Base-by-base conservation (phyloP, 305 asterid species). In the Fraxinus latifolia region DNA sequence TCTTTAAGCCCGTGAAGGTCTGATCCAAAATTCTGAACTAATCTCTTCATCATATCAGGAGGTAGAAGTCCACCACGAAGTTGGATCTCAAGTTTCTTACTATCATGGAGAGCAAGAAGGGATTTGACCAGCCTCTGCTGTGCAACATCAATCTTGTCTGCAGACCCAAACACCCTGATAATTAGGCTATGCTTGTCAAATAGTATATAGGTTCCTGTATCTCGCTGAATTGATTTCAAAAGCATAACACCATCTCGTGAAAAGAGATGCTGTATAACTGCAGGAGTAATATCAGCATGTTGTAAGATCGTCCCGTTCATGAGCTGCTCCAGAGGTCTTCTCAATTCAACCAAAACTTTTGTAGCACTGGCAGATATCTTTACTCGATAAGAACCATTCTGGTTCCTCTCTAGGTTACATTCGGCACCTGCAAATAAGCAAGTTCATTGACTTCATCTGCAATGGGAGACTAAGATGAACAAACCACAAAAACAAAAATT, bases 41-140 rank as follows among this genome's bases (percentile, higher is more conserved):
- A 91, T 84, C 91, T 86, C 90, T 95, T 95, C 99, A 95, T 93
- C 93, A 94, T 83, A 86, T 94, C 97, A 65, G 92, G 91, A 65
- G 99, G 98, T 6, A 91, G 79, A 79, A 53, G 82, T 9, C 89
- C 87, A 80, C 89, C 91, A 0, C 98, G 94, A 25, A 95, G 95
- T 42, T 85, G 91, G 82, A 95, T 89, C 84, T 94, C 93, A 25
- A 92, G 93, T 65, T 91, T 97, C 88, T 91, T 95, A 87, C 90
- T 88, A 37, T 92, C 93, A 14, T 91, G 90, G 19, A 93, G 83
- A 11, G 87, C 75, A 60, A 89, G 88, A 80, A 95, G 93, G 78
- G 87, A 84, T 29, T 82, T 82, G 8, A 90, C 90, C 12, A 95
- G 87, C 53, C 84, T 89, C 81, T 81, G 79, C 79, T 90, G 81